Conservation (phyloP, 202 grass and related monocot genomes). For the Digitaria exilis region DNA sequence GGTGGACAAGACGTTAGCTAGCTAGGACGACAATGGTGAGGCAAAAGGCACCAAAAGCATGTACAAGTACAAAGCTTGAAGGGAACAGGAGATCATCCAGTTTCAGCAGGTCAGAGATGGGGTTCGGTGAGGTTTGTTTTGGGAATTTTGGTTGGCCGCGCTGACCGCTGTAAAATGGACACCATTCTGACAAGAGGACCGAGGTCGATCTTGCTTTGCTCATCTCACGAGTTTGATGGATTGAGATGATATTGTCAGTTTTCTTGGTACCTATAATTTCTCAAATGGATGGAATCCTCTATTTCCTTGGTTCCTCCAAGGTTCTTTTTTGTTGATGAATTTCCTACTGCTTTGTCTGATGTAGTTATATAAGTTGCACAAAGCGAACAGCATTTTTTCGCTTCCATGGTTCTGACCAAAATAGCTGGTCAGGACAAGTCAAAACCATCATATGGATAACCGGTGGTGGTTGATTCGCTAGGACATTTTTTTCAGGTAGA, state of each 20-base stretch:
- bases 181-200: conserved; percentile 39
- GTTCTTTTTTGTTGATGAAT: background rate
- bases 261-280: background rate
- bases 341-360: background rate
- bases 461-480: conserved; percentile 6
- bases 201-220: conserved; percentile 21
- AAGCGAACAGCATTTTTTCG: background rate
- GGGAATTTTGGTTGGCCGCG: conserved; percentile 35
- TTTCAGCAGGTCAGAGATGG: conserved; percentile 24
- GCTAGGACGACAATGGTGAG: conserved; percentile 53
- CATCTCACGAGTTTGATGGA: background rate
- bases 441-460: conserved; percentile 23
- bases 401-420: background rate
- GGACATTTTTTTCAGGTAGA: conserved; percentile 17
- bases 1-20: conserved; percentile 48
- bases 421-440: background rate
- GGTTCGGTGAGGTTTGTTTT: conserved; percentile 8
- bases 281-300: background rate
- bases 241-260: background rate
- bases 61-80: conserved; percentile 46
- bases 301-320: background rate
- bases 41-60: conserved; percentile 39
- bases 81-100: conserved; percentile 34
- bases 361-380: background rate
- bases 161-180: conserved; percentile 51